Conservation (phyloP, 208 protist species). For the Trypanosoma mega region DNA sequence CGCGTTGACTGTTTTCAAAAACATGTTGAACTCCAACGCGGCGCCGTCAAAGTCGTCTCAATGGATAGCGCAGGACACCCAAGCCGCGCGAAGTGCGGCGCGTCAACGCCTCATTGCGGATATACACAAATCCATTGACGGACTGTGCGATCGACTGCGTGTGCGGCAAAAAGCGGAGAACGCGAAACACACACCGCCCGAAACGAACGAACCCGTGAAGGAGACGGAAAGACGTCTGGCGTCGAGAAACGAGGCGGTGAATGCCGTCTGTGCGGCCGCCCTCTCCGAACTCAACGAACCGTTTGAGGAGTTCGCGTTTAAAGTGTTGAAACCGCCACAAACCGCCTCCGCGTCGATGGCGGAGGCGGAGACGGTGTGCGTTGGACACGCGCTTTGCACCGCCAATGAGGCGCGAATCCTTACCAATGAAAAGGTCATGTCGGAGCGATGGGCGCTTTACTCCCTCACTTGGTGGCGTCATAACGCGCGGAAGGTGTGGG, state of each 20-base stretch:
- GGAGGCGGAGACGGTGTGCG: constrained; percentile 31
- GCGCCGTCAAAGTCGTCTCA: not conserved
- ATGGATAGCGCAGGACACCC: not conserved
- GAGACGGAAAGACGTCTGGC: too few relatives aligned
- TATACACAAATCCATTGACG: constrained; percentile 32
- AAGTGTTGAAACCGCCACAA: constrained; percentile 11
- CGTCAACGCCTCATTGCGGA: constrained; percentile 30
- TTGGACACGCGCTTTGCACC: constrained; percentile 25
- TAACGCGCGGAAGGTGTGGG: too few relatives aligned
- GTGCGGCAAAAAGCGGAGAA: constrained; percentile 5
- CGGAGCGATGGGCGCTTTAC: too few relatives aligned
- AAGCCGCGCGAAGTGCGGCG: not conserved
- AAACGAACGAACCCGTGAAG: too few relatives aligned
- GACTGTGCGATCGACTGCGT: constrained; percentile 17
- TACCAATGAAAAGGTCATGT: constrained; percentile 19
- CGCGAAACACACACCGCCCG: too few relatives aligned
- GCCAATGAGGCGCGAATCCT: constrained; percentile 28
- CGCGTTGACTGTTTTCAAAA: not conserved
- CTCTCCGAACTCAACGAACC: constrained; percentile 26
- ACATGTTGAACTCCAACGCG: not conserved
- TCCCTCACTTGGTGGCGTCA: too few relatives aligned
- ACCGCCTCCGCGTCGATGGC: too few relatives aligned
- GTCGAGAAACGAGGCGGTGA: constrained; percentile 19
- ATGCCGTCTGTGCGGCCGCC: constrained; percentile 15
- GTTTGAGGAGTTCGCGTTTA: constrained; percentile 17